Conservation (phyloP, 495 filamentous ascomycete genomes). For the Lophiostoma macrostomum region DNA sequence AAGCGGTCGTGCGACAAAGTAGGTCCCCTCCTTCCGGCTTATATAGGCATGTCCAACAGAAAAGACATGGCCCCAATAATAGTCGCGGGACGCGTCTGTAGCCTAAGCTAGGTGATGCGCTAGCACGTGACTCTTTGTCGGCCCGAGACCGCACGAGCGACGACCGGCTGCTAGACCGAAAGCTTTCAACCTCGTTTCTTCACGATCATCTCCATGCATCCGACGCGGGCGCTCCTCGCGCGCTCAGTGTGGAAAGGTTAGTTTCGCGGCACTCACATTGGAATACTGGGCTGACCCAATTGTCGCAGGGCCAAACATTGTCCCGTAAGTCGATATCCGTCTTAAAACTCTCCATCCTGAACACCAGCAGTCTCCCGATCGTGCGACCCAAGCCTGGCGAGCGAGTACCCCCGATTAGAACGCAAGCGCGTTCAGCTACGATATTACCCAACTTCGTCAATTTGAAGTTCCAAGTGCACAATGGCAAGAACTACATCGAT, state of each 20-base stretch:
- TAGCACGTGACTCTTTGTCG: no score
- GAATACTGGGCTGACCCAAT: neutral
- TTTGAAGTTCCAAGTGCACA: constrained; percentile 87
- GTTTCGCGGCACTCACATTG: neutral
- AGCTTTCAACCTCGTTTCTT: constrained; percentile 13
- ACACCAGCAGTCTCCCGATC: constrained; percentile 57
- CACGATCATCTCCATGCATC: constrained; percentile 50
- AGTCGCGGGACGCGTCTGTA: no score
- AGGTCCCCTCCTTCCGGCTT: no score
- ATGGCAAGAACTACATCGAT: constrained; percentile 90
- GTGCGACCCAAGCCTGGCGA: constrained; percentile 60
- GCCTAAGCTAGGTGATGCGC: no score
- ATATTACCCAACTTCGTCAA: constrained; percentile 97
- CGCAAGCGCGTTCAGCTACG: constrained; percentile 84
- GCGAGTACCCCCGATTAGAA: constrained; percentile 70
- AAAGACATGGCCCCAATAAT: no score
- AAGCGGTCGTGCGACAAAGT: no score
- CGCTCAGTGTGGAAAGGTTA: constrained; percentile 78
- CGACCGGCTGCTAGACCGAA: no score
- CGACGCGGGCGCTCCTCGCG: constrained; percentile 56
- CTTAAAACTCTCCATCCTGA: constrained; percentile 1
- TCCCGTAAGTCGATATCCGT: constrained; percentile 55
- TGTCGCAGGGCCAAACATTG: constrained; percentile 63
- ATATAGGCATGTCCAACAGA: no score
- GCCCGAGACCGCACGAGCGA: no score